Evolutionary conservation across 1,139 yeast species (phyloP), one percentile per base, ranked within the genome.

Genomic region (Barnettozyma hawaiiensis): DNA sequence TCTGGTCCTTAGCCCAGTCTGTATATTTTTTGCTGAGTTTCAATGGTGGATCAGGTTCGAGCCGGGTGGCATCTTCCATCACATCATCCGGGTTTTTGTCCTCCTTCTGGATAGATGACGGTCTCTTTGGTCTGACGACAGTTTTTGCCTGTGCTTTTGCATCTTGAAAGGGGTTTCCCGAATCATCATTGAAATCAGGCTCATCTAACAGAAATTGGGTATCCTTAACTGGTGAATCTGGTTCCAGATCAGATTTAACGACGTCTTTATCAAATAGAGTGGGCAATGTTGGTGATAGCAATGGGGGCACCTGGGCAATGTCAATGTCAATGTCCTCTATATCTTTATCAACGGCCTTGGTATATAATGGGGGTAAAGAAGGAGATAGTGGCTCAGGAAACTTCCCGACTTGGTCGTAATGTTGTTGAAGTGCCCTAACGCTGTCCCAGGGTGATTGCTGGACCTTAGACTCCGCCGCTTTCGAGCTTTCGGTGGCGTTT

Each of bases 261-360:
- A 14, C n/a, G 14, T 20, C 18, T 7, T 32, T 38, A 20, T 43
- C 44, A 27, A 42, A 52, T 15, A 33, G 36, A 1, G 49, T 42
- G 2, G 59, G 59, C 4, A 55, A 35, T 1, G 58, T 53, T 1
- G 59, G 59, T 7, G 58, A 53, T 4, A 55, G 40, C 48, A 51
- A 19, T 14, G 36, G 34, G 8, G 49, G 50, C 9, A 47, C 35
- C 27, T 21, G 23, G 26, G 3, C 16, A 7, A n/a, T 16, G 4
- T 7, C 10, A 8, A 3, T 3, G 7, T n/a, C 3, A 15, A n/a
- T n/a, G 8, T 35, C 27, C 10, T 35, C 19, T n/a, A n/a, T n/a
- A 10, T 31, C 22, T 19, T 9, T 19, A 6, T 19, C 20, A 9
- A 10, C 18, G 22, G 19, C 5, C 21, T 7, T 15, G 28, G 8